Evolutionary conservation across 768 basidiomycete species (phyloP).

Genomic region (Lentinula raphanica): DNA sequence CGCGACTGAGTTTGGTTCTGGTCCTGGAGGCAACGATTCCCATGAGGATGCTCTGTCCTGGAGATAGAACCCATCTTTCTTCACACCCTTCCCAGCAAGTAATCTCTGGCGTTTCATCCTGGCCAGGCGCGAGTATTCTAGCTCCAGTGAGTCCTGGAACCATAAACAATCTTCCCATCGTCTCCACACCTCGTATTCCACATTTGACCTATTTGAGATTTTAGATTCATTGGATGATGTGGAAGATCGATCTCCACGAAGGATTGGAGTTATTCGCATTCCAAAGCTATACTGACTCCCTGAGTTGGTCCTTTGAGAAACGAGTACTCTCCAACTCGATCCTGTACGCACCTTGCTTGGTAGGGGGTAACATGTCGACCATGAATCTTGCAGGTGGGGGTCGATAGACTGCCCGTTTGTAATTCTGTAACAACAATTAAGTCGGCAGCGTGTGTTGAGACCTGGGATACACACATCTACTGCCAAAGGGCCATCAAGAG

Average conservation of each 20-base stretch:
- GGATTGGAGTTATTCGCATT: slow-evolving; percentile 50
- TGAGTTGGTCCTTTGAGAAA: slow-evolving; percentile 17
- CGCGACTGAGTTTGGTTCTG: slow-evolving; percentile 71
- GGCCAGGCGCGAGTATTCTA: slow-evolving; percentile 58
- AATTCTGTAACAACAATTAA: slow-evolving; percentile 33
- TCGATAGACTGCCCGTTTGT: slow-evolving; percentile 57
- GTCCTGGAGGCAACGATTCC: slow-evolving; percentile 80
- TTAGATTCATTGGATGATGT: slow-evolving; percentile 21
- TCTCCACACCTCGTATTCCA: slow-evolving; percentile 71
- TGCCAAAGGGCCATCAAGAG: slow-evolving; percentile 2
- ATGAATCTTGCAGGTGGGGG: slow-evolving; percentile 54
- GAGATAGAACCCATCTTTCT: slow-evolving; percentile 66
- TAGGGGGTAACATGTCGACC: slow-evolving; percentile 53
- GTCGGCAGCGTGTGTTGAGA: background rate
- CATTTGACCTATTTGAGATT: slow-evolving; percentile 19
- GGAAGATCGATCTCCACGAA: slow-evolving; percentile 30
- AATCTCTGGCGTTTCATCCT: slow-evolving; percentile 65
- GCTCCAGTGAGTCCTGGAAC: slow-evolving; percentile 68
- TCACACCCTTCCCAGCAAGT: slow-evolving; percentile 68
- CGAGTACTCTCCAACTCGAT: background rate
- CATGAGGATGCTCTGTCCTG: slow-evolving; percentile 75
- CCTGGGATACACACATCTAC: background rate
- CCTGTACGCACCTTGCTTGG: slow-evolving; percentile 43
- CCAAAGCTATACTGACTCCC: slow-evolving; percentile 55
- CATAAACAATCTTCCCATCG: slow-evolving; percentile 80